These are phyloP conservation scores for Gnetum montanum DNA, from an alignment of 75 land plant species.

Conservation along the genomic window DNA sequence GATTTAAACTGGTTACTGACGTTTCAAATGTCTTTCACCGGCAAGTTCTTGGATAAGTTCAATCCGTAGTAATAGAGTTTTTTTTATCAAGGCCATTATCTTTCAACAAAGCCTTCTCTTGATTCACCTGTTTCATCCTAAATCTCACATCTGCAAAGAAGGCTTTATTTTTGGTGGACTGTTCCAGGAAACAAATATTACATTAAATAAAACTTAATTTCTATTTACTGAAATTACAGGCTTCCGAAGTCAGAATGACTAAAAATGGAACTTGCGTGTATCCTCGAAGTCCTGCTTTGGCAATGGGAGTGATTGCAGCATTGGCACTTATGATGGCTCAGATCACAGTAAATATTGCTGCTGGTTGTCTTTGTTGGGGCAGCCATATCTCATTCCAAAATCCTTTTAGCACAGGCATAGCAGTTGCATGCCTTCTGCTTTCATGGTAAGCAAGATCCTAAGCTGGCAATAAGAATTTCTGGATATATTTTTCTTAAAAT, in stretches of 20 bases:
- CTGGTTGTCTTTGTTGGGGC: constrained; percentile 65
- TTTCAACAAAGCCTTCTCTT: background rate
- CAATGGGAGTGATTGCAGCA: constrained; percentile 50
- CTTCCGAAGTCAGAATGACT: constrained; percentile 19
- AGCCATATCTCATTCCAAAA: constrained; percentile 17
- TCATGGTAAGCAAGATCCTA: constrained; percentile 46
- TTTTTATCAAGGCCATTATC: no score
- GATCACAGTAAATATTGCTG: constrained; percentile 34
- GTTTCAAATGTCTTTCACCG: no score
- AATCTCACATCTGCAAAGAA: no score
- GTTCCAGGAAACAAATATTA: no score
- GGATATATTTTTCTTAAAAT: background rate
- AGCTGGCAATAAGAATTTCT: background rate
- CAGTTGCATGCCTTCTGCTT: constrained; percentile 37
- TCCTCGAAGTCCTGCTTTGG: constrained; percentile 52
- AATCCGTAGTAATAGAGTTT: no score
- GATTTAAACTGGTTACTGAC: no score
- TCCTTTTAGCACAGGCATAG: constrained; percentile 30
- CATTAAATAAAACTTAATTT: no score
- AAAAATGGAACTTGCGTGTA: constrained; percentile 26
- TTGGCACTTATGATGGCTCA: constrained; percentile 50
- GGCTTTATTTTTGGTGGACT: no score
- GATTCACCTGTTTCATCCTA: no score
- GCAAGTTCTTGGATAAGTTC: no score
- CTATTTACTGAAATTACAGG: constrained; percentile 5